These are phyloP conservation scores for Gracilariopsis chorda DNA, from an alignment of 23 red algal genomes.

Conservation along the genomic window DNA sequence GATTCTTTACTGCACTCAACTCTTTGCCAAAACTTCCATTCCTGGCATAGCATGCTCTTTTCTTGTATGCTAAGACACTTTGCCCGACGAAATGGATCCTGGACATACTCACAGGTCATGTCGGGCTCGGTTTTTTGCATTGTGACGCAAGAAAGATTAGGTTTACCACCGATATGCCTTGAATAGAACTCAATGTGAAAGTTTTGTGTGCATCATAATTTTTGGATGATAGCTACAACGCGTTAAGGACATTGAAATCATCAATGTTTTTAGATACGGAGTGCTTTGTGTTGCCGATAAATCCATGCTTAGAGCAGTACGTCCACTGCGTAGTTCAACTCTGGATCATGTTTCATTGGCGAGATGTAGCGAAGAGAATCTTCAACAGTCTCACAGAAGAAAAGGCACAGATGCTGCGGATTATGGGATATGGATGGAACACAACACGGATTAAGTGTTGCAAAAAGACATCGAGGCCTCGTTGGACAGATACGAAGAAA, in stretches of 20 bases:
- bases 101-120: background rate
- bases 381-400: constrained; percentile 23
- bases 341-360: background rate
- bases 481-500: background rate
- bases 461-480: constrained; percentile 3
- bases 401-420: background rate
- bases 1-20: no score
- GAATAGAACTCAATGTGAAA: constrained; percentile 24
- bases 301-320: background rate
- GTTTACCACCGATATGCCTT: constrained; percentile 22
- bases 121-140: constrained; percentile 24
- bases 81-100: constrained; percentile 14
- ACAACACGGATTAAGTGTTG: background rate
- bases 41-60: background rate
- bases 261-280: constrained; percentile 8
- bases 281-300: background rate
- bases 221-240: background rate
- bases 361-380: background rate
- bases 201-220: constrained; percentile 1
- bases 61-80: background rate
- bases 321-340: background rate
- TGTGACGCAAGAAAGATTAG: background rate
- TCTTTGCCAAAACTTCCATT: constrained; percentile 27
- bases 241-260: background rate
- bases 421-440: background rate